A percentile compares a stretch with the other conserved stretches of the same genome.
These are phyloP conservation scores for Volvox reticuliferus DNA, from an alignment of 139 green algal genomes.

Conservation along the genomic window DNA sequence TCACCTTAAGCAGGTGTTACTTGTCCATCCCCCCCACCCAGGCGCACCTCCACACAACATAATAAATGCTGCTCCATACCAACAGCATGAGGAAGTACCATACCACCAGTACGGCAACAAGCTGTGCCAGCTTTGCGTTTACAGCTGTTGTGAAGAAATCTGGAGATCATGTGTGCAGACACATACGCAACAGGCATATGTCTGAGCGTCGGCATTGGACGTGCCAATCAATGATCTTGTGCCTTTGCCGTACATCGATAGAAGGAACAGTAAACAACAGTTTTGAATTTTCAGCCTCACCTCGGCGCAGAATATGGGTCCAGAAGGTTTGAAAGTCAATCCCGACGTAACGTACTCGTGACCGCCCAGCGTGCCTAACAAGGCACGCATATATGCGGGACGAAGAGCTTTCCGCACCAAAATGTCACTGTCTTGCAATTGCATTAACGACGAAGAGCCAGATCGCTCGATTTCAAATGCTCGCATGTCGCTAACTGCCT, in stretches of 20 bases:
- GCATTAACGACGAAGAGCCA: too few species aligned
- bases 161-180: background rate
- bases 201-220: too few species aligned
- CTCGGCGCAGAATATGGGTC: constrained; percentile 47
- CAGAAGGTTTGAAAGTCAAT: constrained; percentile 25
- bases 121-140: constrained; percentile 55
- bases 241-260: too few species aligned
- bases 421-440: too few species aligned
- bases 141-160: constrained; percentile 83
- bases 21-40: background rate
- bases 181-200: too few species aligned
- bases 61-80: constrained; percentile 48
- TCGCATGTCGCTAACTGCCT: too few species aligned
- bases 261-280: too few species aligned
- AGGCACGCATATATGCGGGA: too few species aligned
- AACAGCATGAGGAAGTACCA: constrained; percentile 37
- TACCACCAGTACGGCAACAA: constrained; percentile 13
- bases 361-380: constrained; percentile 45
- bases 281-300: background rate
- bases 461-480: too few species aligned
- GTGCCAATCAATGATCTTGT: too few species aligned
- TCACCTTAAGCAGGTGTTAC: too few species aligned
- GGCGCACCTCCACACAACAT: constrained; percentile 58
- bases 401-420: too few species aligned
- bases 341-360: constrained; percentile 44